These are phyloP conservation scores for Blumeria hordei DNA, from an alignment of 2,329 filamentous ascomycete genomes.

Conservation along the genomic window DNA sequence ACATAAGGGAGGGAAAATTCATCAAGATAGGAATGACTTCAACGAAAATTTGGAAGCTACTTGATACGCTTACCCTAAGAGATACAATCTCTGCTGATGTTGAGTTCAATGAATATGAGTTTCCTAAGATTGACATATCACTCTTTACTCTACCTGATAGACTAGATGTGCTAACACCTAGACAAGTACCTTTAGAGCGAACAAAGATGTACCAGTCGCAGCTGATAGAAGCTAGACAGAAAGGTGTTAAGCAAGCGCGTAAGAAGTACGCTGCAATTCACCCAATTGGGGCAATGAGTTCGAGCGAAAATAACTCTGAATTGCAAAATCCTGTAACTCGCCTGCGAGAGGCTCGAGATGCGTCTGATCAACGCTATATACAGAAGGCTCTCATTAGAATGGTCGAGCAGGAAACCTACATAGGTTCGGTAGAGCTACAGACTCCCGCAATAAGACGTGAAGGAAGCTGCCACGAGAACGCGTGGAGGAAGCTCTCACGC, in stretches of 20 bases:
- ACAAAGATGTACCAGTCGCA: background rate
- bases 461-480: too few relatives aligned
- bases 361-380: too few relatives aligned
- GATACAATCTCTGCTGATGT: background rate
- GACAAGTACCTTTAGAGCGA: background rate
- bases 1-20: background rate
- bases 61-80: background rate
- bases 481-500: too few relatives aligned
- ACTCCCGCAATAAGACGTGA: too few relatives aligned
- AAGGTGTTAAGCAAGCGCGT: background rate
- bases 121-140: background rate
- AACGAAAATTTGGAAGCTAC: background rate
- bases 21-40: background rate
- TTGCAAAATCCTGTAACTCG: too few relatives aligned
- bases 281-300: background rate
- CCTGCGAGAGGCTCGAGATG: too few relatives aligned
- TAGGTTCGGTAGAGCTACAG: too few relatives aligned
- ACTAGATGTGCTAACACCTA: background rate
- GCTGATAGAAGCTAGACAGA: background rate
- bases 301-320: too few relatives aligned
- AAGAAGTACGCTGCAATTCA: background rate
- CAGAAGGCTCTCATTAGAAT: too few relatives aligned
- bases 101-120: background rate
- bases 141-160: background rate
- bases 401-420: too few relatives aligned